Percentiles rank a stretch among this genome's conserved stretches.
phyloP scores from a whole-genome alignment of 2,329 filamentous ascomycete genomes.

The Neofusicoccum umdonicola region DNA sequence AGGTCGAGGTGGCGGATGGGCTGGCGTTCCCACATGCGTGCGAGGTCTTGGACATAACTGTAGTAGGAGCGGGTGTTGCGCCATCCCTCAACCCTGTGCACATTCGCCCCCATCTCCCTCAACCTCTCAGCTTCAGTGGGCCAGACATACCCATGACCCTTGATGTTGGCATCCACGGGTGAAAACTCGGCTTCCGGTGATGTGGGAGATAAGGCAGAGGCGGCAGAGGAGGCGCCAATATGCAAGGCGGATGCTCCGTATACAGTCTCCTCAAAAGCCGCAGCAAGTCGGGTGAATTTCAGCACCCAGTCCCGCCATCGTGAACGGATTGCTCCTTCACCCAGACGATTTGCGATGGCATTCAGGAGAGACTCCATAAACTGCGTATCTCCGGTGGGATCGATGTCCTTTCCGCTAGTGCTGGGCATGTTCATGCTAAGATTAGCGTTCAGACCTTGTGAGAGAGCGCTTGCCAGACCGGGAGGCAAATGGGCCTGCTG shows the following conservation, averaged over 20 bases:
- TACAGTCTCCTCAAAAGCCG: slow-evolving; percentile 91
- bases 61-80: slow-evolving; percentile 93
- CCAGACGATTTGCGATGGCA: slow-evolving; percentile 81
- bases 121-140: slow-evolving; percentile 75
- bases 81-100: slow-evolving; percentile 94
- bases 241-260: slow-evolving; percentile 90
- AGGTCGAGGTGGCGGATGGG: slow-evolving; percentile 81
- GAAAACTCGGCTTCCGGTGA: slow-evolving; percentile 16
- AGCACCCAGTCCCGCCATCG: slow-evolving; percentile 96
- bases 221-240: slow-evolving; percentile 65
- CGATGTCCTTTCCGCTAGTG: slow-evolving; percentile 41
- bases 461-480: slow-evolving; percentile 4
- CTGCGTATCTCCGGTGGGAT: slow-evolving; percentile 79
- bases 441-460: slow-evolving; percentile 36
- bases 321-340: slow-evolving; percentile 79
- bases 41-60: slow-evolving; percentile 72
- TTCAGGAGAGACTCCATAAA: slow-evolving; percentile 86
- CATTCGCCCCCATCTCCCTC: slow-evolving; percentile 85
- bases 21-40: slow-evolving; percentile 39
- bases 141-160: slow-evolving; percentile 95
- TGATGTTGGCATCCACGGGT: slow-evolving; percentile 48
- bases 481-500: slow-evolving; percentile 43
- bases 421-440: slow-evolving; percentile 26
- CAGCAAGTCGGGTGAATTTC: slow-evolving; percentile 87
- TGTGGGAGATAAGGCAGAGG: slow-evolving; percentile 29